phyloP scores from a whole-genome alignment of 768 basidiomycete genomes.

The Podaxis rugospora region DNA sequence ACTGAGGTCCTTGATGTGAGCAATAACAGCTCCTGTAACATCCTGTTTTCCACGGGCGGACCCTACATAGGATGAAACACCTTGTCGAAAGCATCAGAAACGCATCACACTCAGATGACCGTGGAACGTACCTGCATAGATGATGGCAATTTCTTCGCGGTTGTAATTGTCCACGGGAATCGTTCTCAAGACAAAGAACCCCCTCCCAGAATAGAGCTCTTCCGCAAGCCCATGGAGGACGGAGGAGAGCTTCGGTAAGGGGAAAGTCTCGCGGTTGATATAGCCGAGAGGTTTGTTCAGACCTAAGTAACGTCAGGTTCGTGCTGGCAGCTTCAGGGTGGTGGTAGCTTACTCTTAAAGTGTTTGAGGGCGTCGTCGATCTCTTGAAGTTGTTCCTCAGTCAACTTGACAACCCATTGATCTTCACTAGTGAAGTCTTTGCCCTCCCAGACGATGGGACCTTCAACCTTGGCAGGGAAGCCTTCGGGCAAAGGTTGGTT shows the following conservation, averaged over 20 bases:
- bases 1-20: constrained; percentile 41
- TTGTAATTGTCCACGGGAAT: constrained; percentile 40
- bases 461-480: constrained; percentile 30
- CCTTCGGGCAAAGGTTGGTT: constrained; percentile 30
- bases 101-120: neutral
- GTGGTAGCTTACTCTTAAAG: constrained; percentile 30
- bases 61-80: constrained; percentile 20
- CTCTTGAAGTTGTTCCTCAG: constrained; percentile 28
- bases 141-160: constrained; percentile 33
- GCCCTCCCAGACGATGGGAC: constrained; percentile 43
- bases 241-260: constrained; percentile 36
- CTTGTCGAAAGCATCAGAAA: neutral
- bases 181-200: constrained; percentile 45
- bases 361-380: constrained; percentile 33
- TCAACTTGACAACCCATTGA: constrained; percentile 40
- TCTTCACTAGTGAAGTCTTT: constrained; percentile 36
- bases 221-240: constrained; percentile 30
- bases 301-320: constrained; percentile 6
- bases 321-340: neutral
- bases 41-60: constrained; percentile 14
- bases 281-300: constrained; percentile 21
- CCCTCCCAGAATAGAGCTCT: constrained; percentile 40
- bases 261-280: constrained; percentile 34
- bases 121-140: constrained; percentile 31
- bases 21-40: constrained; percentile 31